Base-by-base conservation (phyloP, 257 asterid genomes). In the Rubia yunnanensis region DNA sequence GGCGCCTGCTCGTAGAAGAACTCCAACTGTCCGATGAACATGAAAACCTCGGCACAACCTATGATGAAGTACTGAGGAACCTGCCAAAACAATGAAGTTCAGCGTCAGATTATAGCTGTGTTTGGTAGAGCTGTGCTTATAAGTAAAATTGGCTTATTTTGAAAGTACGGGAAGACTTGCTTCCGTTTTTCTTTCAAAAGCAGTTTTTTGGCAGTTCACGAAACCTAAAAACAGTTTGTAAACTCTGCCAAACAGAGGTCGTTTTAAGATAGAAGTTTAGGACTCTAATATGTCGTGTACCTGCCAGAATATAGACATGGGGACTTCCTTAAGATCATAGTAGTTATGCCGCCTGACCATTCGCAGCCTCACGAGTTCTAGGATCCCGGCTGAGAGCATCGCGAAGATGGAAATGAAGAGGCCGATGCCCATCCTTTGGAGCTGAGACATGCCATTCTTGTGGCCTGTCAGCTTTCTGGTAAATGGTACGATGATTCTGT, bases 1-100 rank as follows among this genome's bases (percentile, higher is more conserved):
- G 96, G 96, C 0, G 96, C 96, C 69, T 88, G 91, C 58, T 85
- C 91, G 10, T 85, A 88, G 78, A 88, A 88, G 65, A 88, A 88
- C 80, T 88, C 96, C 38, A 88, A 60, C 56, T 85, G 94, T 39
- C 96, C 94, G 0, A 84, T 77, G 36, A 83, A 83, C 66, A 81
- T 80, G 81, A 88, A 85, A 68, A 88, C 96, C 63, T 88, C 91
- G 0, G 96, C 96, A 28, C 87, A 88, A 11, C 91, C 94, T 55
- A 84, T 79, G 23, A 88, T 72, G 77, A 85, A 88, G 49, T 85
- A 88, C 46, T 88, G 90, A 1, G 87, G 90, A 23, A 88, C 90
- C 72, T 85, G 87, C 95, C 91, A 83, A 72, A 88, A 15, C n/a
- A 44, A 44, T 7, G 2, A 36, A 38, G 46, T 38, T 2, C 46